Percentiles rank a stretch among this genome's conserved stretches.
phyloP scores from a whole-genome alignment of 2,329 filamentous ascomycete species.

The Talaromyces sp. region DNA sequence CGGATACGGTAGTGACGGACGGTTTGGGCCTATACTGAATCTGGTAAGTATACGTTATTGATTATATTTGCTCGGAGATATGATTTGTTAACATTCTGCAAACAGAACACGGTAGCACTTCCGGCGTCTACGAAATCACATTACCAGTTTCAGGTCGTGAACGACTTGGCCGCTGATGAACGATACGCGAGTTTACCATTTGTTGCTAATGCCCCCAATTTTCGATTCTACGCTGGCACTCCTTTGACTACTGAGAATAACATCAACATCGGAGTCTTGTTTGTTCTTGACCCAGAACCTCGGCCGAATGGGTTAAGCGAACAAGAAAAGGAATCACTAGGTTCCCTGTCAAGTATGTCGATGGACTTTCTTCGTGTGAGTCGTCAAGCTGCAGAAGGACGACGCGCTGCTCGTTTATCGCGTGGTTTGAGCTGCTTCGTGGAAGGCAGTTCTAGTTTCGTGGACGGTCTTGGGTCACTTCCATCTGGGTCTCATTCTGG shows the following conservation, averaged over 20 bases:
- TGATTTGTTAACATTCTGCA: not conserved
- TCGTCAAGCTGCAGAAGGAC: conserved; percentile 48
- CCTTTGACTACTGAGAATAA: conserved; percentile 56
- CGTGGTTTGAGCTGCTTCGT: conserved; percentile 52
- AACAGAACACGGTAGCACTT: conserved; percentile 33
- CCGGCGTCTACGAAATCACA: conserved; percentile 23
- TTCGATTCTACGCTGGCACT: conserved; percentile 54
- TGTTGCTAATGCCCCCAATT: conserved; percentile 30
- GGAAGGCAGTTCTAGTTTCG: conserved; percentile 45
- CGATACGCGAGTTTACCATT: conserved; percentile 34
- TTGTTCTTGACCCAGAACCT: conserved; percentile 55
- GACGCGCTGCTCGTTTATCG: conserved; percentile 52
- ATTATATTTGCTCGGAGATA: not conserved
- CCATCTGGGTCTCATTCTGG: conserved; percentile 20
- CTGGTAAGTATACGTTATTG: conserved; percentile 22
- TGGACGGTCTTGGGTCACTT: conserved; percentile 23
- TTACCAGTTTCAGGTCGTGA: conserved; percentile 31
- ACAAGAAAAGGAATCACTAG: conserved; percentile 46
- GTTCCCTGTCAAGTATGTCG: conserved; percentile 52
- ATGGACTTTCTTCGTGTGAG: conserved; percentile 58
- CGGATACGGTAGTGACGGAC: conserved; percentile 30
- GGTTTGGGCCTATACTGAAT: conserved; percentile 28
- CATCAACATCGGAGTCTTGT: conserved; percentile 56
- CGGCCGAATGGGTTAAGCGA: conserved; percentile 41
- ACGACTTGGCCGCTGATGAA: conserved; percentile 37